Evolutionary conservation across 2,329 filamentous ascomycete genomes (phyloP).

Genomic region (Fusarium sp.): DNA sequence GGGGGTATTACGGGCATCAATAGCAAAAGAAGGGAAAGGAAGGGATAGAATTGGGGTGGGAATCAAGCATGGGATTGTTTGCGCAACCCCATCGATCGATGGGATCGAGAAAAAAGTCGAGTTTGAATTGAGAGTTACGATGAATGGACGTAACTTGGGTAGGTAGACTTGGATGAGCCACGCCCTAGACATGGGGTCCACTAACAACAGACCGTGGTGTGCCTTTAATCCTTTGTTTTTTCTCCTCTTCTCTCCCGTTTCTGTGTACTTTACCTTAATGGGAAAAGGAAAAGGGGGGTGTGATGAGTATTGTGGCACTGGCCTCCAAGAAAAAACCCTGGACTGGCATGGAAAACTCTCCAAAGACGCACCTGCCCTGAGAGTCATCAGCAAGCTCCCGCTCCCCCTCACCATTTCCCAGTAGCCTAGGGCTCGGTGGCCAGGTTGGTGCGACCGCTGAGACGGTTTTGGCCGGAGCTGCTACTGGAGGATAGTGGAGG

Average conservation of each 20-base stretch:
- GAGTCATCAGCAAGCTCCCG: constrained; percentile 34
- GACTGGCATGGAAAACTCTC: constrained; percentile 16
- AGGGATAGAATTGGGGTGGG: constrained; percentile 43
- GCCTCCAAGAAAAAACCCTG: constrained; percentile 10
- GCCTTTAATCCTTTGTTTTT: not conserved
- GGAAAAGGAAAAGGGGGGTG: not conserved
- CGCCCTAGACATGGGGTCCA: constrained; percentile 21
- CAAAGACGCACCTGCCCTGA: constrained; percentile 36
- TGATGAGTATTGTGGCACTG: constrained; percentile 3
- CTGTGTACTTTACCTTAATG: not conserved
- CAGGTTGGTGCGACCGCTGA: constrained; percentile 26
- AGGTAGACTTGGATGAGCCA: constrained; percentile 30
- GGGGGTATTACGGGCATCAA: constrained; percentile 7
- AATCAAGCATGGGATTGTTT: constrained; percentile 44
- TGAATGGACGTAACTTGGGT: constrained; percentile 29
- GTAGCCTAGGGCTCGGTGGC: not conserved
- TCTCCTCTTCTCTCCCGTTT: not conserved
- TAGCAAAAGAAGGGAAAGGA: constrained; percentile 25
- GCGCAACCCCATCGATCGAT: constrained; percentile 52
- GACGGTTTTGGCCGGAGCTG: constrained; percentile 30
- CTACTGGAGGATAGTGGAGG: constrained; percentile 1
- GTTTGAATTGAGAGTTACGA: constrained; percentile 32
- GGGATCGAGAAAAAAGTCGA: constrained; percentile 47
- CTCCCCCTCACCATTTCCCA: constrained; percentile 24
- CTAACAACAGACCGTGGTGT: constrained; percentile 28